A percentile compares a stretch with the other conserved stretches of the same genome.
These are phyloP conservation scores for Hamamelis virginiana DNA, from an alignment of 164 flowering plant species.

Conservation along the genomic window DNA sequence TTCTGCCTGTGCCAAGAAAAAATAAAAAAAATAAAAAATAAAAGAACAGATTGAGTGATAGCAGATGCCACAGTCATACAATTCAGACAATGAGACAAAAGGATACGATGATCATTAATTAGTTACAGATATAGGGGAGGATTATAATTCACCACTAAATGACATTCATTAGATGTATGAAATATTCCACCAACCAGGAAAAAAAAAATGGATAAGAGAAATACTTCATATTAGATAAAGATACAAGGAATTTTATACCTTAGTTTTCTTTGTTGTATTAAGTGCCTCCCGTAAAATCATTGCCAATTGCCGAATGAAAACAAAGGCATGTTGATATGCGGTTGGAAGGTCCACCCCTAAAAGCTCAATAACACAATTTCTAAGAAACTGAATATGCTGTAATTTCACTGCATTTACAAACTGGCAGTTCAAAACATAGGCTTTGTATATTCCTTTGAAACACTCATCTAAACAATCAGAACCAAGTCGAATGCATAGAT, in stretches of 20 bases:
- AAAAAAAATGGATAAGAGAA: no score
- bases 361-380: conserved; percentile 77
- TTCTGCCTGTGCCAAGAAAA: background rate
- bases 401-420: conserved; percentile 73
- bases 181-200: background rate
- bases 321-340: conserved; percentile 92
- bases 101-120: background rate
- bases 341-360: conserved; percentile 66
- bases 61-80: background rate
- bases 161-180: background rate
- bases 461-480: conserved; percentile 81
- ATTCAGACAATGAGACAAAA: background rate
- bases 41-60: background rate
- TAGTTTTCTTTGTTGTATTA: conserved; percentile 60
- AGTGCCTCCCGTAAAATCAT: conserved; percentile 81
- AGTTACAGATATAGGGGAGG: background rate
- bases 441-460: conserved; percentile 89
- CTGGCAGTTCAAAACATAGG: conserved; percentile 80
- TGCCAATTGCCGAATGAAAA: conserved; percentile 82
- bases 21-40: background rate
- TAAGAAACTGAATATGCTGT: conserved; percentile 81
- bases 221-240: background rate
- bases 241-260: conserved; percentile 34
- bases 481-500: conserved; percentile 79
- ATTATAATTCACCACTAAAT: background rate